Percentiles rank a stretch among this genome's conserved stretches.
phyloP scores from a whole-genome alignment of 495 filamentous ascomycete genomes.

The Aspergillus nidulans region DNA sequence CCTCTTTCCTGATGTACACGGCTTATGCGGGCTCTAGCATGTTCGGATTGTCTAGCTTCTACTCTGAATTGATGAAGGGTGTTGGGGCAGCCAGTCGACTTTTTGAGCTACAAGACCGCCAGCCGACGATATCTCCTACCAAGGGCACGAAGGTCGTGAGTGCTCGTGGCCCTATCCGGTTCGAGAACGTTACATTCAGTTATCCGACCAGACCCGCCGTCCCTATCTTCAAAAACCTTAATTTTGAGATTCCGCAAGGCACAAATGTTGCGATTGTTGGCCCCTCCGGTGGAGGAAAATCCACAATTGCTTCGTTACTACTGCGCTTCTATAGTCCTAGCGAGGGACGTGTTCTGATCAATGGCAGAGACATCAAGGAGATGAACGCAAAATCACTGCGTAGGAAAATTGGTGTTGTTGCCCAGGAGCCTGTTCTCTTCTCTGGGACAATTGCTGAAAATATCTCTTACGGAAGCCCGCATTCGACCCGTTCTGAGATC shows the following conservation, averaged over 20 bases:
- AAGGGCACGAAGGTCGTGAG: conserved; percentile 70
- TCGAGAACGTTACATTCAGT: conserved; percentile 77
- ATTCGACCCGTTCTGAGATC: conserved; percentile 74
- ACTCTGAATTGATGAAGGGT: conserved; percentile 98
- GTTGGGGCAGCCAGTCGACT: conserved; percentile 91
- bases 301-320: conserved; percentile 82
- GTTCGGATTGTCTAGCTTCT: conserved; percentile 91
- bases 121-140: conserved; percentile 80
- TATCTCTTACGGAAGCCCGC: conserved; percentile 86
- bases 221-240: conserved; percentile 79
- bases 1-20: conserved; percentile 98
- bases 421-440: conserved; percentile 94
- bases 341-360: conserved; percentile 71
- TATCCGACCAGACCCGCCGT: conserved; percentile 91
- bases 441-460: conserved; percentile 95
- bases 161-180: conserved; percentile 81
- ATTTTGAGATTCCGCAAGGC: conserved; percentile 87
- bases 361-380: conserved; percentile 72
- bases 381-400: conserved; percentile 96
- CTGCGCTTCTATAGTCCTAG: conserved; percentile 88
- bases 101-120: conserved; percentile 92
- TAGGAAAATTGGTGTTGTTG: conserved; percentile 88
- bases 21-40: conserved; percentile 87
- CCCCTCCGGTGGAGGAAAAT: conserved; percentile 91
- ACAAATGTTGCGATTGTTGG: conserved; percentile 96